Evolutionary conservation across 768 basidiomycete genomes (phyloP), one percentile per base, ranked within the genome.

Genomic region (Trametes punicea): DNA sequence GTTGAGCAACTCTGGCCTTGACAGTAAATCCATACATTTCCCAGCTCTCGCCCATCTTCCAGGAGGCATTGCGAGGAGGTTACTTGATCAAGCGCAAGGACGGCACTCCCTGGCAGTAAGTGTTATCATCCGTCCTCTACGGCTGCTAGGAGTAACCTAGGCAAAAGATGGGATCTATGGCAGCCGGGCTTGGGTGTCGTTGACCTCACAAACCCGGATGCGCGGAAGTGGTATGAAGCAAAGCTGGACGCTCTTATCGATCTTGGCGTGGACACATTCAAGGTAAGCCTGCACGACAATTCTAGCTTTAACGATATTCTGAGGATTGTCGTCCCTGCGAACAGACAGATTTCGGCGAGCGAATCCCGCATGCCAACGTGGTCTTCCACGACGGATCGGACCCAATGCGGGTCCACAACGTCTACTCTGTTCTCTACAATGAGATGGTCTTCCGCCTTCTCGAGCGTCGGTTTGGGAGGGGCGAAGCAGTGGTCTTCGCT

Each of bases 331-430:
- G 20, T 18, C 21, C 8, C 6, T 16, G 38, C n/a, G n/a, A 29
- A 13, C 55, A 85, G 83, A 90, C 86, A 6, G 87, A 90, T 64
- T 90, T 90, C 65, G 88, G 82, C 26, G 88, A 90, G 67, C 80
- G 87, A 10, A 88, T 89, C 47, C 87, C 87, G 1, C 86, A 88
- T 64, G 70, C 81, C 1, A 74, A 76, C 21, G 79, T 88, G 51
- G 73, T 73, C 16, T 89, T 79, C 74, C 75, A 84, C 65, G 82
- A 88, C 61, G 83, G 84, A 8, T 83, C 82, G 9, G 84, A 88
- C 66, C 83, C 87, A 0, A 77, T 79, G 72, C 75, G 80, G 55
- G 80, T 85, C 74, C 87, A 90, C 74, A 90, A 89, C 65, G 73
- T 75, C n/a, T 89, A 85, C 67, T 74, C 87, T 4, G 78, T 83